phyloP scores from a whole-genome alignment of 495 filamentous ascomycete genomes.

The Penicillium steckii region DNA sequence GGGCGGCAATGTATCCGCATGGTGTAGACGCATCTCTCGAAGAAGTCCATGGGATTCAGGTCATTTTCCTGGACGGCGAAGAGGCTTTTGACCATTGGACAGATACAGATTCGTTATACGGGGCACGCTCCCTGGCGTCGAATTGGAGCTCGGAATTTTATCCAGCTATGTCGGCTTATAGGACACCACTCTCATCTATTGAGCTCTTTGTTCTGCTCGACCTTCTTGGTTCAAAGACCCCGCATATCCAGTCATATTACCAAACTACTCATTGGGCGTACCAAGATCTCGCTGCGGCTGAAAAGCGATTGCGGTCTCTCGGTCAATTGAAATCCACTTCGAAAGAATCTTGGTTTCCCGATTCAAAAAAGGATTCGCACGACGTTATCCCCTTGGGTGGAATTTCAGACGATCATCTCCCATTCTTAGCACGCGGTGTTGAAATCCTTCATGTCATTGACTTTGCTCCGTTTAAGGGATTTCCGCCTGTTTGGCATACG shows the following conservation, averaged over 20 bases:
- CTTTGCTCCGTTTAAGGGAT: slow-evolving; percentile 48
- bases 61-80: slow-evolving; percentile 89
- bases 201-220: slow-evolving; percentile 91
- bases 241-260: slow-evolving; percentile 78
- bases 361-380: slow-evolving; percentile 52
- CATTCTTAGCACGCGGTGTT: slow-evolving; percentile 82
- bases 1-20: slow-evolving; percentile 65
- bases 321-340: slow-evolving; percentile 50
- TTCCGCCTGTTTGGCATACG: slow-evolving; percentile 85
- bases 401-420: slow-evolving; percentile 85
- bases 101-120: slow-evolving; percentile 79
- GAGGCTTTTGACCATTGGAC: slow-evolving; percentile 86
- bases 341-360: slow-evolving; percentile 45
- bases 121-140: slow-evolving; percentile 74
- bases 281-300: slow-evolving; percentile 61
- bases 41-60: slow-evolving; percentile 80
- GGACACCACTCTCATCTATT: slow-evolving; percentile 72
- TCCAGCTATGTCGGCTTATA: slow-evolving; percentile 69
- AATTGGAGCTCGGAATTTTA: slow-evolving; percentile 67
- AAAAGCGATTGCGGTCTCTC: slow-evolving; percentile 64
- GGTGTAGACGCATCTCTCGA: slow-evolving; percentile 52
- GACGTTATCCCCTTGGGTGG: slow-evolving; percentile 44
- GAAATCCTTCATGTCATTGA: slow-evolving; percentile 88
- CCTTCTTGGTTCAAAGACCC: slow-evolving; percentile 70
- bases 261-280: slow-evolving; percentile 94